phyloP scores from a whole-genome alignment of 2,329 filamentous ascomycete genomes.

The Scytalidium lignicola region DNA sequence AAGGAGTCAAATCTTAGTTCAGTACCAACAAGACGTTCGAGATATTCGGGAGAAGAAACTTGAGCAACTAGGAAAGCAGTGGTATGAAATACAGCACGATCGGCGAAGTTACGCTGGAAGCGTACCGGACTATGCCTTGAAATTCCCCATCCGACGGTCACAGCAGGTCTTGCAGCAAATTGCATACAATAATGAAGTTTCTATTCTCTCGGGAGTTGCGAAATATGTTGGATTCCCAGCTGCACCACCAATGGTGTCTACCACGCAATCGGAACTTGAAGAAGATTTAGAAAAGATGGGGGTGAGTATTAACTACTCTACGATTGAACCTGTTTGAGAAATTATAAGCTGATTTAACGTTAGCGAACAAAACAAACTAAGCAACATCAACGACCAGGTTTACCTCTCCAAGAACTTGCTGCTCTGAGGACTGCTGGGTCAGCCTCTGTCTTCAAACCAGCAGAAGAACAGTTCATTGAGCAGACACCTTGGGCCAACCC shows the following conservation, averaged over 20 bases:
- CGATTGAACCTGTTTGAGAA: conserved; percentile 2
- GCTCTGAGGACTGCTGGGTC: conserved; percentile 25
- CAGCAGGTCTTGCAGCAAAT: conserved; percentile 80
- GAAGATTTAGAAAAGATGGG: conserved; percentile 87
- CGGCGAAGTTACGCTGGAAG: conserved; percentile 73
- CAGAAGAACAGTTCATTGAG: conserved; percentile 82
- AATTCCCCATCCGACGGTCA: conserved; percentile 70
- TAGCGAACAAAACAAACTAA: conserved; percentile 22
- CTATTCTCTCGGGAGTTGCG: conserved; percentile 80
- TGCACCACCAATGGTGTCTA: conserved; percentile 76
- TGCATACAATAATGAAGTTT: conserved; percentile 93
- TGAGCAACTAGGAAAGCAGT: conserved; percentile 77
- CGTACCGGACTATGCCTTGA: conserved; percentile 74
- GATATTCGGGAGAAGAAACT: conserved; percentile 77
- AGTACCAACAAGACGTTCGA: conserved; percentile 83
- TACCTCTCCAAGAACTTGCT: conserved; percentile 27
- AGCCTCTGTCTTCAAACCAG: conserved; percentile 44
- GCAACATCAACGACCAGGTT: conserved; percentile 14
- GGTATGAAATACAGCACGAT: conserved; percentile 89
- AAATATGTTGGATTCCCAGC: conserved; percentile 97
- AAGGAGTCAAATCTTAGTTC: conserved; percentile 79
- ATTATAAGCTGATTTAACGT: conserved; percentile 12
- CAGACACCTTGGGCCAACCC: conserved; percentile 92
- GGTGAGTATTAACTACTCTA: conserved; percentile 48
- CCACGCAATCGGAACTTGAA: conserved; percentile 68